Evolutionary conservation across 331 rosid species (phyloP).

Genomic region (Rosa hybrid): DNA sequence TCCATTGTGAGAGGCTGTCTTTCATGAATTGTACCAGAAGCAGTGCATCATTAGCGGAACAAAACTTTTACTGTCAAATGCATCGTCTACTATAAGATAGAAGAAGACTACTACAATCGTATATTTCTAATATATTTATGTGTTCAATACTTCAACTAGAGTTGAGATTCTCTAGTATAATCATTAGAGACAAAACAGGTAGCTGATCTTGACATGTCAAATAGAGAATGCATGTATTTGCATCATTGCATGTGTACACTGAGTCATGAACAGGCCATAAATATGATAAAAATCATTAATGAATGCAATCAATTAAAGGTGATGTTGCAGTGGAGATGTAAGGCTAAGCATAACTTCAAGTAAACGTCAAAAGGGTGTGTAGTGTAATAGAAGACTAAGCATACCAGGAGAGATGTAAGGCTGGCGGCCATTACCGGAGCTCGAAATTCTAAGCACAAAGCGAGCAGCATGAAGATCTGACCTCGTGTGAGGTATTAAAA

Average conservation of each 20-base stretch:
- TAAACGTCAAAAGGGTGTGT: background rate
- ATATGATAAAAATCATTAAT: background rate
- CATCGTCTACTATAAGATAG: background rate
- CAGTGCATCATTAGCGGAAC: conserved; percentile 18
- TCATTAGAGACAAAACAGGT: background rate
- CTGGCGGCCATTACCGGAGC: conserved; percentile 53
- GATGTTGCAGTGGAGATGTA: no score
- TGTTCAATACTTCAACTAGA: conserved; percentile 1
- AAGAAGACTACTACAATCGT: background rate
- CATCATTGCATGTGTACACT: background rate
- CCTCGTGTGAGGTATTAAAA: no score
- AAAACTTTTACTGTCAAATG: background rate
- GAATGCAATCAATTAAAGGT: background rate
- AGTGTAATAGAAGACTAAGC: background rate
- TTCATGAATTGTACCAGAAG: conserved; percentile 56
- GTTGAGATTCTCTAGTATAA: background rate
- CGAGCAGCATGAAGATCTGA: conserved; percentile 42
- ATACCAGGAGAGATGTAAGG: conserved; percentile 70
- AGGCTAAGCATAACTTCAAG: background rate
- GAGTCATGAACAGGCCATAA: background rate
- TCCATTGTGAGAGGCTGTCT: conserved; percentile 64
- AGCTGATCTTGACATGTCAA: background rate
- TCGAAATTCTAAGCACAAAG: conserved; percentile 65
- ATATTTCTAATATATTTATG: background rate
- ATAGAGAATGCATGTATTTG: background rate